A percentile compares a stretch with the other conserved stretches of the same genome.
Conservation (phyloP, 164 flowering plant genomes). For the Buxus sempervirens region DNA sequence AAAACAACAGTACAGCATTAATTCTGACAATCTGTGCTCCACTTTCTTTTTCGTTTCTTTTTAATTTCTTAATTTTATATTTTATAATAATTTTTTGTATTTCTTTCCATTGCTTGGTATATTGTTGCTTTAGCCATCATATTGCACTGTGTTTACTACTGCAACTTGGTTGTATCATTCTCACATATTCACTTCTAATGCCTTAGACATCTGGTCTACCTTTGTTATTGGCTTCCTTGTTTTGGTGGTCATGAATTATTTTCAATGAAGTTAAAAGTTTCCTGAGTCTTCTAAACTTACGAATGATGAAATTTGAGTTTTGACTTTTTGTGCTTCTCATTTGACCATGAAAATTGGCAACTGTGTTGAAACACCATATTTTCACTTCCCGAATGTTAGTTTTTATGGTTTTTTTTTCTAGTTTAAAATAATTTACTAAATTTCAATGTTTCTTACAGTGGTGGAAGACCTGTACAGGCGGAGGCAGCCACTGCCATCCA, state of each 20-base stretch:
- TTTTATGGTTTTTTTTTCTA: not conserved
- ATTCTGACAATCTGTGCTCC: not conserved
- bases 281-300: not conserved
- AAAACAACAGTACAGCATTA: not conserved
- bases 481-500: slow-evolving; percentile 91
- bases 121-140: not conserved
- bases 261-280: not conserved
- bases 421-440: not conserved
- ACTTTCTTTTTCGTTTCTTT: too few relatives aligned
- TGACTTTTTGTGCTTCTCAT: not conserved
- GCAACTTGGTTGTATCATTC: too few relatives aligned
- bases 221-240: not conserved
- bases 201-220: not conserved
- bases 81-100: not conserved
- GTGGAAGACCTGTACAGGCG: slow-evolving; percentile 94
- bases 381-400: not conserved
- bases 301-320: not conserved
- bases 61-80: too few relatives aligned
- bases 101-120: not conserved
- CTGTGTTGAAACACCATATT: not conserved
- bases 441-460: slow-evolving; percentile 55
- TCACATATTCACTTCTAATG: not conserved
- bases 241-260: not conserved
- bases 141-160: not conserved
- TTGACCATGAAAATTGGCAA: not conserved